Evolutionary conservation across 2,329 filamentous ascomycete species (phyloP), one percentile per base, ranked within the genome.

Genomic region (Scedosporium dehoogii): DNA sequence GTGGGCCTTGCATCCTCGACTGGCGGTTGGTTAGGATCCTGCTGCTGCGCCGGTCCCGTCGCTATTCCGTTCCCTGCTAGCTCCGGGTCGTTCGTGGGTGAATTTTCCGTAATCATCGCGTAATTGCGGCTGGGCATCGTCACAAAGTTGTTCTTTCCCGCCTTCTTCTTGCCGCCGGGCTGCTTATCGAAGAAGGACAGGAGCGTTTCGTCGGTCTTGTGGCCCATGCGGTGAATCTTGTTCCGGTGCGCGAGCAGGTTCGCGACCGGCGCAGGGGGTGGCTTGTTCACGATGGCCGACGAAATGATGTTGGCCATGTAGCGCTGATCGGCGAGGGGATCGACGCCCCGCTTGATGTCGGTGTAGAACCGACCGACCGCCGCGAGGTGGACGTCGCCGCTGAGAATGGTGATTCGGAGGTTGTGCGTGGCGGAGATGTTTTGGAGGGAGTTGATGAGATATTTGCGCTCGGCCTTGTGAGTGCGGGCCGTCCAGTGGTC

Each of bases 251-350:
- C 93, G 61, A 99, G 82, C 58, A 96, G 84, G 73, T 99, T 96
- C 10, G 92, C 92, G 70, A 99, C 89, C 68, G 76, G 92, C 72
- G 88, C 85, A 1, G 93, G 91, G 14, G 92, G 91, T 2, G 94
- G 94, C 68, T 93, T 93, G 73, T 99, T 97, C 67, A 96, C 92
- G 69, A 99, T 97, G 38, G 92, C 92, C 0, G 92, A 97, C 5
- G 92, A 96, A 61, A 97, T 83, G 21, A 99, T 83, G 70, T 99
- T 99, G 59, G 88, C 89, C 86, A 99, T 97, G 74, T 97, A 97
- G 62, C 94, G 85, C 72, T 91, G 89, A 73, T 99, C 94, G 64
- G 87, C 82, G 71, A 93, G 89, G 62, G 87, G 88, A 0, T 90
- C 82, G 41, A 96, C 82, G 61, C 87, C 82, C 55, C 94, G 81